Evolutionary conservation across 1,284 basidiomycete genomes (phyloP), one percentile per base, ranked within the genome.

Genomic region (Sanghuangporus sanghuang): DNA sequence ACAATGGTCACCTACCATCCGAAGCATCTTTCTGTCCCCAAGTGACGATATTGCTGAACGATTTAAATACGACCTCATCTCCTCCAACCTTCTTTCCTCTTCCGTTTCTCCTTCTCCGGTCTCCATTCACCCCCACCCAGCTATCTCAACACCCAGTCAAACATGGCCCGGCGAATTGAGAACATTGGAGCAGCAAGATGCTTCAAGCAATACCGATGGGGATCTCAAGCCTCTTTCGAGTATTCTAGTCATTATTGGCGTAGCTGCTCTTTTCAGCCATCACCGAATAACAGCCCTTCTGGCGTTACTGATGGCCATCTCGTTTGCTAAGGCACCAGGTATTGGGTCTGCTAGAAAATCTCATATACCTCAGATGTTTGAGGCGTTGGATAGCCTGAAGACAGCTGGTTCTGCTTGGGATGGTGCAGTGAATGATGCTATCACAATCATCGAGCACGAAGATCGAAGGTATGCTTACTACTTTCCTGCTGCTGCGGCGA

Each of bases 61-160:
- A 55, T 92, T 93, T 81, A 92, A 92, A 73, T 92, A 92, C 79
- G 84, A 84, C 64, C 82, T 93, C n/a, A 92, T 93, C 64, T 91
- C 90, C 3, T 92, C 90, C 0, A 85, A 90, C 2, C 78, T 92
- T 7, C 79, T 93, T 18, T 83, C 87, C 2, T 72, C 80, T 6
- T 77, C 76, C 64, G 78, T 78, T 64, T 75, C 71, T 39, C 70
- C 71, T 38, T 72, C 70, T 38, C 72, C 71, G 11, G 74, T 72
- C 62, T 71, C 65, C 65, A 69, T 59, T 48, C 75, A 69, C 66
- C 46, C 68, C 1, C 67, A 73, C 32, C 68, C 74, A 56, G 71
- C 76, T 49, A 68, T 72, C 61, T 57, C 69, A 58, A 73, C 77
- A 12, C 56, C 38, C 32, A 23, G 54, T 32, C 71, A 73, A 6